These are phyloP conservation scores for Fusarium torreyae DNA, from an alignment of 2,329 filamentous ascomycete species.

Conservation along the genomic window DNA sequence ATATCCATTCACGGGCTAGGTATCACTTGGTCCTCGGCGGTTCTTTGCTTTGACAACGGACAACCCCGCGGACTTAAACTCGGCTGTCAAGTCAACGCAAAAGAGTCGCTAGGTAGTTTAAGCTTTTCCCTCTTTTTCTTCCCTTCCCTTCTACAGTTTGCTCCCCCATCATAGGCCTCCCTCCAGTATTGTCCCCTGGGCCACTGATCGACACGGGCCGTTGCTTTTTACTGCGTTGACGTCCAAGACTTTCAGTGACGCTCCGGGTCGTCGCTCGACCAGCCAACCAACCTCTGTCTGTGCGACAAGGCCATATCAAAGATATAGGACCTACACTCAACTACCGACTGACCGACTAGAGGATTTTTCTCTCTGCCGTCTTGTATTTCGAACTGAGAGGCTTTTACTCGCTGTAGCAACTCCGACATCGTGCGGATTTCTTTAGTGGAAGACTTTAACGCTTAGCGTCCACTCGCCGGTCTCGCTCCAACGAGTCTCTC, in stretches of 20 bases:
- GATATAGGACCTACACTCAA: not conserved
- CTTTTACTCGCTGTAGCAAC: not conserved
- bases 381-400: not conserved
- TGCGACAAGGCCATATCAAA: slow-evolving; percentile 1
- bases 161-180: slow-evolving; percentile 3
- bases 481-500: slow-evolving; percentile 23
- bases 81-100: slow-evolving; percentile 8
- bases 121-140: slow-evolving; percentile 28
- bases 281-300: slow-evolving; percentile 12
- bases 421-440: slow-evolving; percentile 19
- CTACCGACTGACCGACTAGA: not conserved
- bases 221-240: slow-evolving; percentile 22
- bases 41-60: slow-evolving; percentile 26
- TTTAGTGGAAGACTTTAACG: slow-evolving; percentile 6
- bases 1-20: not conserved
- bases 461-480: slow-evolving; percentile 32
- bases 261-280: slow-evolving; percentile 46
- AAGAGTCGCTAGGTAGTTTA: slow-evolving; percentile 17
- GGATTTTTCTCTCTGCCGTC: not conserved
- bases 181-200: not conserved
- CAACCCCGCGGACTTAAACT: slow-evolving; percentile 36
- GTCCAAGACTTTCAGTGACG: slow-evolving; percentile 19
- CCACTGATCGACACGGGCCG: slow-evolving; percentile 42
- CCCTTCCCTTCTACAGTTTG: not conserved
- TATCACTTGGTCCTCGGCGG: slow-evolving; percentile 20